Percentiles rank a stretch among this genome's conserved stretches.
Conservation (phyloP, 1,284 basidiomycete genomes). For the Fomes fomentarius region DNA sequence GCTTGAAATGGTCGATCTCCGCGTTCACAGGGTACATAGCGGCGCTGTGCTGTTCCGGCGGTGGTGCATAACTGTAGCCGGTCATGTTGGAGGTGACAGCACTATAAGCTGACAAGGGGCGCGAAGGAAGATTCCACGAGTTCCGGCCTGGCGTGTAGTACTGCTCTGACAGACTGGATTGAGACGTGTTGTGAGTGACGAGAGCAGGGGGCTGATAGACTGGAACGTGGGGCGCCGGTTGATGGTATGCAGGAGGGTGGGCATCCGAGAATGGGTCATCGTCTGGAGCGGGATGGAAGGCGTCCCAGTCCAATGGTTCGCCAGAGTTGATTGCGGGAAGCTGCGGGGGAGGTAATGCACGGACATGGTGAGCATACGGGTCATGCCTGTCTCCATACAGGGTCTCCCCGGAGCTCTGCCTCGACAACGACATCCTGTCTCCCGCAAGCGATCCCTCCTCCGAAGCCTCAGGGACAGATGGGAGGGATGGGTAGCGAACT, state of each 20-base stretch:
- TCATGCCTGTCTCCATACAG: conserved; percentile 19
- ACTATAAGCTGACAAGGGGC: conserved; percentile 28
- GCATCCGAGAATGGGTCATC: conserved; percentile 36
- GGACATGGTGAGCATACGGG: conserved; percentile 3
- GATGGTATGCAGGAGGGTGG: conserved; percentile 18
- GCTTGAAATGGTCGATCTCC: conserved; percentile 38
- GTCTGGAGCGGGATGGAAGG: conserved; percentile 13
- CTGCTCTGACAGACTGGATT: conserved; percentile 18
- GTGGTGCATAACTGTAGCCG: conserved; percentile 18
- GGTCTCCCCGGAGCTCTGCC: conserved; percentile 27
- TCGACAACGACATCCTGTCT: conserved; percentile 24
- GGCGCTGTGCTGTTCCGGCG: conserved; percentile 14
- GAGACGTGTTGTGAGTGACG: conserved; percentile 16
- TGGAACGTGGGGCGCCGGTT: conserved; percentile 11
- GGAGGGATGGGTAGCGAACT: conserved; percentile 25
- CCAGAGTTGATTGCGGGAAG: conserved; percentile 39
- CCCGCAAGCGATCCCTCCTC: conserved; percentile 24
- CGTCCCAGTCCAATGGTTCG: conserved; percentile 36
- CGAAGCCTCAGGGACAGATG: conserved; percentile 26
- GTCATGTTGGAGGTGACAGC: conserved; percentile 20
- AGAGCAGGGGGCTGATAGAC: conserved; percentile 8
- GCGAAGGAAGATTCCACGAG: conserved; percentile 23
- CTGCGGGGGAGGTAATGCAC: conserved; percentile 3
- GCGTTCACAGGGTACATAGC: conserved; percentile 24
- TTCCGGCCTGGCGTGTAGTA: conserved; percentile 17